These are phyloP conservation scores for Biscutella laevigata DNA, from an alignment of 441 rosid genomes.

Conservation along the genomic window DNA sequence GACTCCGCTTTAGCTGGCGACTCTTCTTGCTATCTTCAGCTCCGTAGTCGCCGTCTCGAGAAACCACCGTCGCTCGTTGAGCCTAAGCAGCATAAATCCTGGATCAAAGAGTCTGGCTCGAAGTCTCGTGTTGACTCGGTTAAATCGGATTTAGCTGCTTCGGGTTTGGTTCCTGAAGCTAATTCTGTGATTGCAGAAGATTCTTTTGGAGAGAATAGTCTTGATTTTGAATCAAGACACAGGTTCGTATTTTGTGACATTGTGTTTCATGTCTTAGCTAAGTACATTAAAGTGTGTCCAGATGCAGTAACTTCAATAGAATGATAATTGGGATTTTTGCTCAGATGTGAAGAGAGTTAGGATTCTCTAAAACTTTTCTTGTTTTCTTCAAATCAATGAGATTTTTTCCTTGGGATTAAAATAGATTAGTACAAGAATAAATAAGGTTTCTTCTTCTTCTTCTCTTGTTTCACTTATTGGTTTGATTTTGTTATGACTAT, in stretches of 20 bases:
- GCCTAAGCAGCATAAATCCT: conserved; percentile 16
- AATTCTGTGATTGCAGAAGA: conserved; percentile 25
- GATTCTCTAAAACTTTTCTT: conserved; percentile 1
- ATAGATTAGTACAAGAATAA: background rate
- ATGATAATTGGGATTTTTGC: too few species aligned
- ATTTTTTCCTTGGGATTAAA: background rate
- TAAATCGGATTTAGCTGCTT: conserved; percentile 3
- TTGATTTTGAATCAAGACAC: conserved; percentile 35
- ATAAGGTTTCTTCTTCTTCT: too few species aligned
- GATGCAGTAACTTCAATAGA: too few species aligned
- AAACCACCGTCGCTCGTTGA: conserved; percentile 23
- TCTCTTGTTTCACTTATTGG: background rate
- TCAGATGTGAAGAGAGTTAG: background rate
- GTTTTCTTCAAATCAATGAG: background rate
- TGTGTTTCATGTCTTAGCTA: background rate
- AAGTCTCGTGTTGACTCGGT: conserved; percentile 19
- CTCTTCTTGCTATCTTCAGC: conserved; percentile 47
- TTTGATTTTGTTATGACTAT: conserved; percentile 4
- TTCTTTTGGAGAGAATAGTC: conserved; percentile 35
- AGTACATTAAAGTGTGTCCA: too few species aligned
- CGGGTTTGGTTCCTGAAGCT: conserved; percentile 14
- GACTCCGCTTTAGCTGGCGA: background rate
- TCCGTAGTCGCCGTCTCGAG: conserved; percentile 56
- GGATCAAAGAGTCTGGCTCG: conserved; percentile 20
- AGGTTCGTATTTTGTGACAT: conserved; percentile 27